Base-by-base conservation (phyloP, 495 filamentous ascomycete genomes). In the Collariella sp. region DNA sequence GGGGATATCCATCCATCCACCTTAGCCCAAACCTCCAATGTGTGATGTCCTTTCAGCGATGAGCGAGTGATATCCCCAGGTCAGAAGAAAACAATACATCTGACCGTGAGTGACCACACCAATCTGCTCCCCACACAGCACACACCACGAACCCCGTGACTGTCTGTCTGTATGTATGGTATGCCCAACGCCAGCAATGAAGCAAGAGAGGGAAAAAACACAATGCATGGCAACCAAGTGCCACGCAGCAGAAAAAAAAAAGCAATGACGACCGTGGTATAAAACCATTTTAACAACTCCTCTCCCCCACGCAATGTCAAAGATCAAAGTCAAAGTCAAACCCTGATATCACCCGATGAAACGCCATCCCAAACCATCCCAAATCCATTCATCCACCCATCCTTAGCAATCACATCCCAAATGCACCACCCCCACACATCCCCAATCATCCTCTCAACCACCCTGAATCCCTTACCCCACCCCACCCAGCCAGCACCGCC, bases 201-300 rank as follows among this genome's bases (percentile, higher is more conserved):
- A 7, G 15, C 0, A 24, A 44, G 41, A 1, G 1, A n/a, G n/a
- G 15, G 23, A 24, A 24, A 11, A 11, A 24, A 26, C 9, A 24
- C 24, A 44, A 24, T n/a, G n/a, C n/a, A n/a, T n/a, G n/a, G n/a
- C n/a, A n/a, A n/a, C n/a, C n/a, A n/a, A n/a, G n/a, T n/a, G n/a
- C n/a, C n/a, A n/a, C n/a, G n/a, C n/a, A n/a, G n/a, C n/a, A 26
- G 20, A 44, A 26, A n/a, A 16, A 19, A 7, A 26, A 15, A 11
- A 18, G 2, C 1, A 29, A 39, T 7, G 5, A 40, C n/a, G n/a
- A 38, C 48, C 23, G 48, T 41, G 36, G 36, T 50, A 50, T 49
- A 49, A 49, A 20, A 49, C 35, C 35, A 40, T 50, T 50, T 40
- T 41, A 50, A 50, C 48, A 26, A 15, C 48, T 18, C 16, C 36